Percentiles rank a stretch among this genome's conserved stretches.
These are phyloP conservation scores for Xylaria multiplex DNA, from an alignment of 2,329 filamentous ascomycete genomes.

Conservation along the genomic window DNA sequence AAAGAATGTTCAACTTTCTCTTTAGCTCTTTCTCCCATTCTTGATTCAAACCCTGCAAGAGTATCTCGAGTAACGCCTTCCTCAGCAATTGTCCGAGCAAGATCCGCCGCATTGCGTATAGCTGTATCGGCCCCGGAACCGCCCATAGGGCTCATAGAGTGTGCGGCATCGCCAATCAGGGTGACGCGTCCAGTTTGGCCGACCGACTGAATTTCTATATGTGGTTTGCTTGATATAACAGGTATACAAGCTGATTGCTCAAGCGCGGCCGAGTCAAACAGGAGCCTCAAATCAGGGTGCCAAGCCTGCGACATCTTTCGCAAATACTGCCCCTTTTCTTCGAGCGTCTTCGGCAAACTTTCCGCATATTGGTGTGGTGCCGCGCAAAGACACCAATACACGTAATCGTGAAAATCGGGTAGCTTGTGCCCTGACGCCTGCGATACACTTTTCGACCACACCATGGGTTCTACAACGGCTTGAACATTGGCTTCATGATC, in stretches of 20 bases:
- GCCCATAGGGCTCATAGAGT: conserved; percentile 49
- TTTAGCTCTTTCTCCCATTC: conserved; percentile 44
- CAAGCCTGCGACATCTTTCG: conserved; percentile 39
- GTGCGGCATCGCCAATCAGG: conserved; percentile 46
- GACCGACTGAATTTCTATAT: conserved; percentile 41
- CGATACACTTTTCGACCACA: conserved; percentile 41
- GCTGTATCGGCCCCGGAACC: conserved; percentile 47
- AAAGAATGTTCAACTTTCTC: conserved; percentile 48
- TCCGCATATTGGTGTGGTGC: conserved; percentile 42
- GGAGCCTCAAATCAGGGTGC: conserved; percentile 44
- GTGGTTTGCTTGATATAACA: conserved; percentile 46
- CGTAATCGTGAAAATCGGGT: conserved; percentile 44
- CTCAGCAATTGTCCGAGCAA: conserved; percentile 42
- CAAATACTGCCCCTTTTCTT: conserved; percentile 43
- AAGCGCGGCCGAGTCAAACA: conserved; percentile 41
- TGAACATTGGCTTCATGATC: conserved; percentile 46
- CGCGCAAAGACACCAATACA: conserved; percentile 47
- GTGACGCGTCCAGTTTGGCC: conserved; percentile 38
- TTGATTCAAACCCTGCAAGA: conserved; percentile 41
- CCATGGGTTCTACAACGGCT: conserved; percentile 45
- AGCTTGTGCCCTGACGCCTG: conserved; percentile 37
- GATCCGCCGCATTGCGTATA: conserved; percentile 43
- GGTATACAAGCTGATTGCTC: conserved; percentile 43
- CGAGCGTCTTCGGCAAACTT: conserved; percentile 39
- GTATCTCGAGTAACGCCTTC: conserved; percentile 36